Base-by-base conservation (phyloP, 345 rosid genomes). In the Dimocarpus longan region DNA sequence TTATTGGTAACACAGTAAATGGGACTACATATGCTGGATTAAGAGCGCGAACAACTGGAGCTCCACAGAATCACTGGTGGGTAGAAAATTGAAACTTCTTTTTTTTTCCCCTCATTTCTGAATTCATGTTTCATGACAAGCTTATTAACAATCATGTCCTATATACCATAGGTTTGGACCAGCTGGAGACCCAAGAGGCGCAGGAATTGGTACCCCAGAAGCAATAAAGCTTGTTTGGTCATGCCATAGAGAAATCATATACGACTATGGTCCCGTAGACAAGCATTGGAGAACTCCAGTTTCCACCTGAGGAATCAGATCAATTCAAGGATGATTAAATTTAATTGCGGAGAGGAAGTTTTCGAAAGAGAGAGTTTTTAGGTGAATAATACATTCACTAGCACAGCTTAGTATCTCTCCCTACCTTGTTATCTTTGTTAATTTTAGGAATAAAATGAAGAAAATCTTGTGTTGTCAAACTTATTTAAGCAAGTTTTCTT, bases 171-270 rank as follows among this genome's bases (percentile, higher is more conserved):
- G 99, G 98, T 96, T 96, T 85, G 99, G 99, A 80, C 99, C 98
- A 0, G 92, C 98, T 1, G 99, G 99, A 43, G 99, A 96, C 83
- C 99, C 99, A 0, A 89, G 98, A 85, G 98, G 99, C 48, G 99
- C 99, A 0, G 99, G 99, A 62, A 96, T 96, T 48, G 99, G 98
- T 65, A 94, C 97, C 21, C 98, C 99, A 0, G 99, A 96, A 74
- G 99, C 99, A 3, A 94, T 96, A 89, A 94, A 89, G 88, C 91
- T 94, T 2, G 98, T 96, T 6, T 96, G 98, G 99, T 96, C 98
- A 76, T 93, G 98, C 88, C 99, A 94, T 80, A 88, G 98, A 82
- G 99, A 96, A 79, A 59, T 96, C 84, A 96, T 96, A 66, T 96
- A 96, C 32, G 99, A 96, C 75, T 46, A 81, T 39, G 99, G 99